These are phyloP conservation scores for Trametes sp. DNA, from an alignment of 1,284 basidiomycete species.

Conservation along the genomic window DNA sequence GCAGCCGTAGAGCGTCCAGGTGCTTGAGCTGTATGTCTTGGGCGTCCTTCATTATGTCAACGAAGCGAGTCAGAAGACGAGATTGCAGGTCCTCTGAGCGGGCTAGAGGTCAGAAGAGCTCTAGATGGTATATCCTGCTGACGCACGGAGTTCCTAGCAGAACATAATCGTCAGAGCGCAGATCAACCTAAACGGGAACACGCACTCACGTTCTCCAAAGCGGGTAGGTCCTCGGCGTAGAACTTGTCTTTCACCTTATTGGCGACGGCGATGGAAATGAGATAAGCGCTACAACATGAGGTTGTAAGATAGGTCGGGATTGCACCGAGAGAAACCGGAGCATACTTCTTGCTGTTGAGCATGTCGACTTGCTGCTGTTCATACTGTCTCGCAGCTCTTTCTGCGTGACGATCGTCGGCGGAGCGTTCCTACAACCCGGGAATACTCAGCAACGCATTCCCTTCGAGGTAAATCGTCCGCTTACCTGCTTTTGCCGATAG, in stretches of 20 bases:
- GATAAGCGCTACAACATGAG: conserved; percentile 59
- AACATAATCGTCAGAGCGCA: conserved; percentile 1
- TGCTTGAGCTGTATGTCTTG: conserved; percentile 65
- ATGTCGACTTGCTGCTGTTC: conserved; percentile 80
- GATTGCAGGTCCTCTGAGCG: conserved; percentile 69
- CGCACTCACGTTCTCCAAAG: conserved; percentile 72
- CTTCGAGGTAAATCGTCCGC: conserved; percentile 1
- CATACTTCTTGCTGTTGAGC: conserved; percentile 83
- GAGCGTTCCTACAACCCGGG: conserved; percentile 59
- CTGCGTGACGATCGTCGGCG: conserved; percentile 77
- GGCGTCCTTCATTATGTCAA: conserved; percentile 60
- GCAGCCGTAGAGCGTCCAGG: conserved; percentile 62
- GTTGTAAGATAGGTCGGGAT: neutral
- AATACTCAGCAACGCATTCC: conserved; percentile 18
- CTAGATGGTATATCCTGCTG: neutral
- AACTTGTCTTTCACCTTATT: conserved; percentile 76
- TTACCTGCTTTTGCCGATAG: conserved; percentile 79
- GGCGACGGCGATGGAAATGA: conserved; percentile 72
- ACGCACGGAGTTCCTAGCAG: conserved; percentile 74
- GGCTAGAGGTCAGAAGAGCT: conserved; percentile 10
- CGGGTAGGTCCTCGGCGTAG: conserved; percentile 70
- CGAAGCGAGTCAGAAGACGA: conserved; percentile 62
- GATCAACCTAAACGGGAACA: conserved; percentile 1
- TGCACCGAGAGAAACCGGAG: conserved; percentile 9
- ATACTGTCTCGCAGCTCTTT: conserved; percentile 72